A percentile compares a stretch with the other conserved stretches of the same genome.
phyloP scores from a whole-genome alignment of 345 rosid species.

The Euphorbia peplus region DNA sequence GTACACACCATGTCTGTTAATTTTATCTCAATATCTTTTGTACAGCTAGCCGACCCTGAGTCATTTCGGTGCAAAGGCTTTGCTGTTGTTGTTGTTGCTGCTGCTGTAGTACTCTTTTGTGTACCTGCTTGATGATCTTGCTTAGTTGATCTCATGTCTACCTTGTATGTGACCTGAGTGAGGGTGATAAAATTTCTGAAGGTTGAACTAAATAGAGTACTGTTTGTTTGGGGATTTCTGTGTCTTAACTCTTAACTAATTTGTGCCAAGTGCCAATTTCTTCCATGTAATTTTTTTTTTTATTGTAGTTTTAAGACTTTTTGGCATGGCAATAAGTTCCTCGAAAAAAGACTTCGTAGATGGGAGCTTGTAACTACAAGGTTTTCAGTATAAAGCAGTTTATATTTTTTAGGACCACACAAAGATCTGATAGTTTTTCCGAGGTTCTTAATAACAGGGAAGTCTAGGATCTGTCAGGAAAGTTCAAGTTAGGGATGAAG shows the following conservation, averaged over 20 bases:
- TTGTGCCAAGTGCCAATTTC: neutral
- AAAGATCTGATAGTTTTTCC: neutral
- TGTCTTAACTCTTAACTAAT: neutral
- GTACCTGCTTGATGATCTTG: no score
- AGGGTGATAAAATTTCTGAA: no score
- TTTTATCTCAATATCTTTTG: no score
- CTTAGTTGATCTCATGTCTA: no score
- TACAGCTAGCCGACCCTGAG: no score
- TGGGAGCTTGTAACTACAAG: neutral
- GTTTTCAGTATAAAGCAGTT: neutral
- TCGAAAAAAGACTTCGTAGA: neutral
- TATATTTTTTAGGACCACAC: neutral
- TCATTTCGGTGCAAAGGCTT: no score
- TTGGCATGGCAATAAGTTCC: neutral
- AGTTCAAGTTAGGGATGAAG: neutral
- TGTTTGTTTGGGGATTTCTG: no score
- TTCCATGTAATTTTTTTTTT: neutral
- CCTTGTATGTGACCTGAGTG: no score
- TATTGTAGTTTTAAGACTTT: neutral
- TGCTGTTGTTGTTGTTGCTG: no score
- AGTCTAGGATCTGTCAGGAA: neutral
- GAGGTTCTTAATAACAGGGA: neutral
- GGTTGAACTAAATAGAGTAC: neutral
- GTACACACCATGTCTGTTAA: no score
- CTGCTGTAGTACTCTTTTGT: no score